Percentiles rank a stretch among this genome's conserved stretches.
Conservation (phyloP, 2,329 filamentous ascomycete genomes). For the Xylaria digitata region DNA sequence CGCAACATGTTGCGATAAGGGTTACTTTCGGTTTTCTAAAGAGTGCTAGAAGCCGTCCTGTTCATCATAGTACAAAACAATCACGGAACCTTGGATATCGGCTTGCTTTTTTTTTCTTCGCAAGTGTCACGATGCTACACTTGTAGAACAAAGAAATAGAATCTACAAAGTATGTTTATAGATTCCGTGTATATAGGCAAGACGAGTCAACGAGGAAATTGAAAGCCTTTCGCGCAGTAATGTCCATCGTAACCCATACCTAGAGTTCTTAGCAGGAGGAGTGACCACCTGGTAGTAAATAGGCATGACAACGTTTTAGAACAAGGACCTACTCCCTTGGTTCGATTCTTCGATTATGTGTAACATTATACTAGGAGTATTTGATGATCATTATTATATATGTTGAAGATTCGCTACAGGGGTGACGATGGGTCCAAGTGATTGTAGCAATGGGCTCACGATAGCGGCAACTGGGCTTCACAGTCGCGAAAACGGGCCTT, state of each 20-base stretch:
- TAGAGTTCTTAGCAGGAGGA: background rate
- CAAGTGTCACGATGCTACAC: constrained; percentile 8
- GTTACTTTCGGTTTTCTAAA: background rate
- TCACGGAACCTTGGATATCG: background rate
- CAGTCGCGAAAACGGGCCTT: background rate
- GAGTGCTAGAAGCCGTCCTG: background rate
- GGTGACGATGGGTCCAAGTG: background rate
- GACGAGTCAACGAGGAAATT: background rate
- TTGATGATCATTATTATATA: no score
- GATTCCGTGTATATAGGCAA: background rate
- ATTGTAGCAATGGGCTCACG: background rate
- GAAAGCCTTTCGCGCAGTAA: no score
- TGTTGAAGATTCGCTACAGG: background rate
- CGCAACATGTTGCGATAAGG: background rate
- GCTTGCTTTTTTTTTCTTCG: background rate
- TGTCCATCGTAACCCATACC: background rate
- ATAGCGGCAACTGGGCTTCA: background rate
- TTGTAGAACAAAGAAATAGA: background rate
- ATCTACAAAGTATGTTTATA: background rate
- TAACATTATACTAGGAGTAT: background rate
- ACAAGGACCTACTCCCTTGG: background rate
- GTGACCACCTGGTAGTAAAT: background rate
- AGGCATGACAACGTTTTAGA: background rate
- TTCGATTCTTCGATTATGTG: background rate
- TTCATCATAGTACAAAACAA: background rate